Evolutionary conservation across 768 basidiomycete species (phyloP).

Genomic region (Rubroboletus pulcherrimus): DNA sequence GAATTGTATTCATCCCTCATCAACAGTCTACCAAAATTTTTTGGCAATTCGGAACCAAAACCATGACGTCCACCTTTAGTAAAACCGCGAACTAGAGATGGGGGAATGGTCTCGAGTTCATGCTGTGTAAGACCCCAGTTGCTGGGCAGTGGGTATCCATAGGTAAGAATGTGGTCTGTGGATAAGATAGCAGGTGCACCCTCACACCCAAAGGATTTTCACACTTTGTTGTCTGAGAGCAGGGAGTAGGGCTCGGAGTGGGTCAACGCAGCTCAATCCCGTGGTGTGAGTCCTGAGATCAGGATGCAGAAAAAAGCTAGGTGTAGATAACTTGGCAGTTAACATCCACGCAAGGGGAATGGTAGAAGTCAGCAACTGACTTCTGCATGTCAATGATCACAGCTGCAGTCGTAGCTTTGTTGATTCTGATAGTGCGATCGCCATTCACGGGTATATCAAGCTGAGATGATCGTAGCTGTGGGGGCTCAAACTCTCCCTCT

Average conservation of each 20-base stretch:
- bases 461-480: slow-evolving; percentile 36
- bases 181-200: slow-evolving; percentile 4
- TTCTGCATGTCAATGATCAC: slow-evolving; percentile 78
- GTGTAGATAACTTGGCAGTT: background rate
- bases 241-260: slow-evolving; percentile 47
- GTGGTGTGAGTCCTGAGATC: slow-evolving; percentile 51
- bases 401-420: slow-evolving; percentile 47
- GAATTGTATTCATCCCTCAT: slow-evolving; percentile 60
- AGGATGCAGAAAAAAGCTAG: slow-evolving; percentile 63
- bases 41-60: slow-evolving; percentile 53
- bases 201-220: slow-evolving; percentile 65
- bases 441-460: slow-evolving; percentile 54
- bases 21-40: slow-evolving; percentile 49
- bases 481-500: slow-evolving; percentile 26
- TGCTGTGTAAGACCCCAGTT: slow-evolving; percentile 72
- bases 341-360: background rate
- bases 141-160: slow-evolving; percentile 28
- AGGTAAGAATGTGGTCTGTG: background rate
- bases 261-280: slow-evolving; percentile 56
- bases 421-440: slow-evolving; percentile 47
- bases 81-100: slow-evolving; percentile 55
- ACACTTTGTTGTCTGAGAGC: slow-evolving; percentile 45
- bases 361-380: slow-evolving; percentile 34
- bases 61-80: slow-evolving; percentile 45
- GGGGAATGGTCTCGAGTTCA: slow-evolving; percentile 59